Evolutionary conservation across 75 land plant species (phyloP), one percentile per base, ranked within the genome.

Genomic region (Pseudotsuga menziesii): DNA sequence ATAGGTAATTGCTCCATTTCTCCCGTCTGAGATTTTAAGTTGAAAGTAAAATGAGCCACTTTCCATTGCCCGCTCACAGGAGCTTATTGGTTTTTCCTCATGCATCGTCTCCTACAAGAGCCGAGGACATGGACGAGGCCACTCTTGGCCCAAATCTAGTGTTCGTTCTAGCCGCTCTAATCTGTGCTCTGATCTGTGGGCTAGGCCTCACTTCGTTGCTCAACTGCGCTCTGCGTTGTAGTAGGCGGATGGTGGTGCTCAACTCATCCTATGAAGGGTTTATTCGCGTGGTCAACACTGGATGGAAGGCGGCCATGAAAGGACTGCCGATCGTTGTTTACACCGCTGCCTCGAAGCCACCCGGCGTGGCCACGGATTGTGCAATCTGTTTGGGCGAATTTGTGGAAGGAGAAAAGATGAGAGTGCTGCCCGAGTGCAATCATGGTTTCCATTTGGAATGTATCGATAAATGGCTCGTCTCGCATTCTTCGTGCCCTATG

Each of bases 391-490:
- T 92, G 32, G 69, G 85, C 1, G 94, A 92, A 16, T 88, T 92
- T 72, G 58, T 19, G 2, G 13, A 61, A 0, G 90, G 94, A 0
- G 89, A 90, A 7, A 61, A 72, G 5, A 61, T 90, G 12, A 57
- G 84, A 61, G 64, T 90, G 4, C 76, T 92, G 55, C 94, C 94
- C 35, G 82, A 84, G 74, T 92, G 94, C 82, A 76, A 81, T 76
- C 94, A 92, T 64, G 89, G 87, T 20, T 92, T 90, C 80, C 94
- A 92, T 61, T 75, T 80, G 15, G 72, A 72, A 56, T 92, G 94
- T 84, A 82, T 92, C 14, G 92, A 92, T 57, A 78, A 79, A 78
- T 92, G 94, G 94, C 92, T 92, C 19, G 76, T 22, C 22, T 78
- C 85, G 0, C 88, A 84, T 72, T 82, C 88, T 4, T 88, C 94